A percentile compares a stretch with the other conserved stretches of the same genome.
Evolutionary conservation across 768 basidiomycete genomes (phyloP).

Genomic region (Boletellus emodensis): DNA sequence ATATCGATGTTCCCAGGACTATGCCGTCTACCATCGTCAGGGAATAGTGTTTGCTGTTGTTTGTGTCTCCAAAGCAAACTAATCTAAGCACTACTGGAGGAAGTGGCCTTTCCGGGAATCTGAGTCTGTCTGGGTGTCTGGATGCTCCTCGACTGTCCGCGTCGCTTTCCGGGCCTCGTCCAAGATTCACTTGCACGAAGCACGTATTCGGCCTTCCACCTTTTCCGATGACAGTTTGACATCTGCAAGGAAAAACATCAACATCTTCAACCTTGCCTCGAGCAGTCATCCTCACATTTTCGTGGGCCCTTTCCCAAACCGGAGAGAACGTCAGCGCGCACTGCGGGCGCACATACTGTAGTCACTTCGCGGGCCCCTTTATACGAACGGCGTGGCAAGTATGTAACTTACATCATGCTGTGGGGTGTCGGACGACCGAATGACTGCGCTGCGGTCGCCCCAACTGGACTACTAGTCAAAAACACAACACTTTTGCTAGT

Average conservation of each 20-base stretch:
- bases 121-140: no score
- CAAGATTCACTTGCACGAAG: slow-evolving; percentile 44
- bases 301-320: slow-evolving; percentile 39
- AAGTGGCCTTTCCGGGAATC: no score
- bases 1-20: no score
- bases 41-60: no score
- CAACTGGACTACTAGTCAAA: background rate
- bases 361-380: slow-evolving; percentile 1
- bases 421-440: background rate
- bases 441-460: background rate
- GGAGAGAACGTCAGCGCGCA: slow-evolving; percentile 1
- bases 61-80: no score
- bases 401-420: slow-evolving; percentile 8
- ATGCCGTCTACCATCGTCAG: no score
- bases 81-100: no score
- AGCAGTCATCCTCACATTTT: slow-evolving; percentile 40
- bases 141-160: no score
- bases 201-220: slow-evolving; percentile 65
- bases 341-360: no score
- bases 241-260: slow-evolving; percentile 43
- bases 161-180: no score
- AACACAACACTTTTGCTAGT: no score
- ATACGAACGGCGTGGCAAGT: background rate
- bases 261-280: background rate
- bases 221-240: slow-evolving; percentile 75